These are phyloP conservation scores for Phanerochaete carnosa DNA, from an alignment of 768 basidiomycete species.

Conservation along the genomic window DNA sequence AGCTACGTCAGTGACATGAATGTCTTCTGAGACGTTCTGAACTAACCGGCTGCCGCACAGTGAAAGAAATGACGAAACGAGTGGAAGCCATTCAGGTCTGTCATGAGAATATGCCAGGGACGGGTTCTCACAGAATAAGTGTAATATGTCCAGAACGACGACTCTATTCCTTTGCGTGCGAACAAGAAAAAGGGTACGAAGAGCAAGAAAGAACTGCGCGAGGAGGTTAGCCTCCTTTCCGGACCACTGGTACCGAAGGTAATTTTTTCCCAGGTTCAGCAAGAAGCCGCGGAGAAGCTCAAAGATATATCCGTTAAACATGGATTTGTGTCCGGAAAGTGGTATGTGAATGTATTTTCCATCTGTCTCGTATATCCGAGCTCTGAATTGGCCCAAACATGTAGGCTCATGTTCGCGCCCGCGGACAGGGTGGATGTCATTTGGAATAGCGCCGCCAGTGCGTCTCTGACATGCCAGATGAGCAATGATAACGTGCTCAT, in stretches of 20 bases:
- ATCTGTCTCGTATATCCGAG: background rate
- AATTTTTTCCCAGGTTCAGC: constrained; percentile 45
- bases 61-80: constrained; percentile 52
- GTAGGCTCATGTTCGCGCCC: constrained; percentile 67
- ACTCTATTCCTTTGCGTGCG: constrained; percentile 59
- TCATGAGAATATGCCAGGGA: background rate
- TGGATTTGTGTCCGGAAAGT: constrained; percentile 62
- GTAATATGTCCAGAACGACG: constrained; percentile 46
- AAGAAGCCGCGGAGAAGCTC: constrained; percentile 53
- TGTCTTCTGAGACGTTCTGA: background rate
- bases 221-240: constrained; percentile 41
- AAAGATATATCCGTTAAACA: constrained; percentile 56
- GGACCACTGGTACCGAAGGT: background rate
- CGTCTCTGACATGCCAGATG: constrained; percentile 17
- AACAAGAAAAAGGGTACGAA: constrained; percentile 70
- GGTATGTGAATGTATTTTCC: constrained; percentile 33
- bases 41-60: constrained; percentile 29
- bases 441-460: constrained; percentile 63
- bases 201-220: constrained; percentile 74
- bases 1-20: constrained; percentile 33
- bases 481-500: background rate
- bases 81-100: constrained; percentile 60
- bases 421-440: constrained; percentile 59
- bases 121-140: background rate
- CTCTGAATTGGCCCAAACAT: background rate